phyloP scores from a whole-genome alignment of 805 yeast genomes.

The Schizosaccharomyces octosporus region DNA sequence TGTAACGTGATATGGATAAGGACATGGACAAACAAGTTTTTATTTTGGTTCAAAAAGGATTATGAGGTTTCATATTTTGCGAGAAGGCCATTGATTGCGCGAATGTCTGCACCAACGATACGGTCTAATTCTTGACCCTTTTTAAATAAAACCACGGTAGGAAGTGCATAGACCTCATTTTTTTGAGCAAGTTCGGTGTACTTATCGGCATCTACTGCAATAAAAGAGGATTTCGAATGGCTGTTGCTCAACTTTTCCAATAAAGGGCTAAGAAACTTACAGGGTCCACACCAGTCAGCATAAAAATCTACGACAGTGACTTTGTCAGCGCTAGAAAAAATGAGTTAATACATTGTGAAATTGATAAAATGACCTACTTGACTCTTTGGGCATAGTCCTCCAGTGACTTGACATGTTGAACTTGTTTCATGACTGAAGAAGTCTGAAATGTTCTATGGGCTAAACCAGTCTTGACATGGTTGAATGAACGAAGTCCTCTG shows the following conservation, averaged over 20 bases:
- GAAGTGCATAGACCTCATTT: slow-evolving; percentile 38
- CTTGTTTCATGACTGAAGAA: too few species aligned
- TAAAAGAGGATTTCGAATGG: slow-evolving; percentile 34
- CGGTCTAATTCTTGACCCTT: slow-evolving; percentile 44
- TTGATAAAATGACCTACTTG: too few species aligned
- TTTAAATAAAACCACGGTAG: slow-evolving; percentile 55
- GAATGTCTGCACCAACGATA: neutral
- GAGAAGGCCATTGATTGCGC: neutral
- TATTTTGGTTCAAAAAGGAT: neutral
- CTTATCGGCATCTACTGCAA: slow-evolving; percentile 80
- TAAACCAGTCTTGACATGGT: too few species aligned
- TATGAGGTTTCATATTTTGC: neutral
- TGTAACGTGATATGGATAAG: neutral
- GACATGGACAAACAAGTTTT: neutral
- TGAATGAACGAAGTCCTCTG: too few species aligned
- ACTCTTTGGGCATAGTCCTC: too few species aligned
- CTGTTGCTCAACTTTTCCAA: slow-evolving; percentile 54
- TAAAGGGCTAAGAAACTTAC: slow-evolving; percentile 90
- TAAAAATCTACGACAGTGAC: slow-evolving; percentile 83
- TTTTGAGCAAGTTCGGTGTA: slow-evolving; percentile 50
- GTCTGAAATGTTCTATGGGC: too few species aligned
- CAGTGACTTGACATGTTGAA: too few species aligned
- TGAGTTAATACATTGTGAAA: too few species aligned
- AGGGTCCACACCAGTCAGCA: slow-evolving; percentile 98
- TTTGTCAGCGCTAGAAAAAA: slow-evolving; percentile 14